phyloP scores from a whole-genome alignment of 1,284 basidiomycete genomes.

The Tetrapyrgos nigripes region DNA sequence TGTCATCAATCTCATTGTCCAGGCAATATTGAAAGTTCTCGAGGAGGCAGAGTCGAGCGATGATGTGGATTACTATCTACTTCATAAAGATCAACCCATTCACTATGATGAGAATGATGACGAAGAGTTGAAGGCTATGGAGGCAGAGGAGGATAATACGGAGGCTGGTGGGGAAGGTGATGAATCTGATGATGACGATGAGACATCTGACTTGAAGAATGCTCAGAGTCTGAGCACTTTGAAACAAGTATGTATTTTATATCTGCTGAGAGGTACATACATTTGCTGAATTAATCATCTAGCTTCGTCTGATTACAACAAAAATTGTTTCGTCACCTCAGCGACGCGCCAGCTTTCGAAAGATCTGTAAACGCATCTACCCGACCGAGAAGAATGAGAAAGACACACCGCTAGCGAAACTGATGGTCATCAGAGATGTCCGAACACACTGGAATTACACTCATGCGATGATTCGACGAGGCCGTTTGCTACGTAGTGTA shows the following conservation, averaged over 20 bases:
- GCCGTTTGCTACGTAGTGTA: too few relatives aligned
- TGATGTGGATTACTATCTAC: constrained; percentile 30
- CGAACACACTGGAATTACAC: constrained; percentile 11
- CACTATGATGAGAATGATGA: constrained; percentile 34
- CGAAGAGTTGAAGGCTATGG: constrained; percentile 21
- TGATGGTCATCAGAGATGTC: constrained; percentile 7
- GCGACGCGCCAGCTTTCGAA: constrained; percentile 12
- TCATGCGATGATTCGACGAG: too few relatives aligned
- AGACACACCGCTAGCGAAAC: not conserved
- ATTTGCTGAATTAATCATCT: not conserved
- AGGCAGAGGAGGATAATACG: constrained; percentile 20
- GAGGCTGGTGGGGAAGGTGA: constrained; percentile 13
- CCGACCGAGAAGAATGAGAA: not conserved
- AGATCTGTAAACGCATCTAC: constrained; percentile 11
- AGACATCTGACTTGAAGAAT: not conserved
- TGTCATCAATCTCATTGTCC: too few relatives aligned
- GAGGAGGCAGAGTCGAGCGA: constrained; percentile 37
- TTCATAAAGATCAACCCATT: constrained; percentile 31
- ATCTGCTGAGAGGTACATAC: not conserved
- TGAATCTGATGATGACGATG: not conserved
- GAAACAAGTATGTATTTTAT: not conserved
- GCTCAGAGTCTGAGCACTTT: not conserved
- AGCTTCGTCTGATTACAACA: constrained; percentile 18
- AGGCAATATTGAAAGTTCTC: constrained; percentile 34
- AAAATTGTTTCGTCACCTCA: constrained; percentile 22